phyloP scores from a whole-genome alignment of 139 green algal genomes.

The Mesotaenium endlicherianum region DNA sequence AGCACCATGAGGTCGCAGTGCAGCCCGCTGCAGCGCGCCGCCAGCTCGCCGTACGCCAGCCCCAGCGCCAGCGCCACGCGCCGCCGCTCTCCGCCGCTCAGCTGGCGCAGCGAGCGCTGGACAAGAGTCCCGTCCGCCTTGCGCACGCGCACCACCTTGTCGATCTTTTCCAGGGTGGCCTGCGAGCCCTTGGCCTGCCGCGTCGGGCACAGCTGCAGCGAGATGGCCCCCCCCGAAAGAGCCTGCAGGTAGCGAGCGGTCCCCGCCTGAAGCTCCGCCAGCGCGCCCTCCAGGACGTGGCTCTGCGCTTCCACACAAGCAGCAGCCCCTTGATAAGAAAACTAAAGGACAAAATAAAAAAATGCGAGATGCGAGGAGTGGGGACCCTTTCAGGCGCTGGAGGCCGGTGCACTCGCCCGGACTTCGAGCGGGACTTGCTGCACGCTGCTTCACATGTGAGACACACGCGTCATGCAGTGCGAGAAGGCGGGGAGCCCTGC shows the following conservation, averaged over 20 bases:
- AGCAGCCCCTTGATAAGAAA: too few species aligned
- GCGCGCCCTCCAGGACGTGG: slow-evolving; percentile 42
- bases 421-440: too few species aligned
- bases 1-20: slow-evolving; percentile 48
- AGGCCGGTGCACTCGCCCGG: too few species aligned
- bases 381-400: too few species aligned
- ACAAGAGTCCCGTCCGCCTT: slow-evolving; percentile 23
- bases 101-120: slow-evolving; percentile 32
- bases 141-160: slow-evolving; percentile 29
- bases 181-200: neutral
- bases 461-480: too few species aligned
- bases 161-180: slow-evolving; percentile 29
- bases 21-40: slow-evolving; percentile 29
- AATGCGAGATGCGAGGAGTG: too few species aligned
- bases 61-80: slow-evolving; percentile 31
- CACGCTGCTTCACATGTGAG: too few species aligned
- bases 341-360: too few species aligned
- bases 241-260: neutral
- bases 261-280: slow-evolving; percentile 39
- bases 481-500: too few species aligned
- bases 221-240: slow-evolving; percentile 21
- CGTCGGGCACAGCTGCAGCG: slow-evolving; percentile 23
- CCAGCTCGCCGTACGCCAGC: slow-evolving; percentile 40
- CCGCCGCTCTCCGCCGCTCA: slow-evolving; percentile 41
- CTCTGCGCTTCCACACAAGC: too few species aligned